Base-by-base conservation (phyloP, 2,329 filamentous ascomycete genomes). In the Fusarium fujikuroi region DNA sequence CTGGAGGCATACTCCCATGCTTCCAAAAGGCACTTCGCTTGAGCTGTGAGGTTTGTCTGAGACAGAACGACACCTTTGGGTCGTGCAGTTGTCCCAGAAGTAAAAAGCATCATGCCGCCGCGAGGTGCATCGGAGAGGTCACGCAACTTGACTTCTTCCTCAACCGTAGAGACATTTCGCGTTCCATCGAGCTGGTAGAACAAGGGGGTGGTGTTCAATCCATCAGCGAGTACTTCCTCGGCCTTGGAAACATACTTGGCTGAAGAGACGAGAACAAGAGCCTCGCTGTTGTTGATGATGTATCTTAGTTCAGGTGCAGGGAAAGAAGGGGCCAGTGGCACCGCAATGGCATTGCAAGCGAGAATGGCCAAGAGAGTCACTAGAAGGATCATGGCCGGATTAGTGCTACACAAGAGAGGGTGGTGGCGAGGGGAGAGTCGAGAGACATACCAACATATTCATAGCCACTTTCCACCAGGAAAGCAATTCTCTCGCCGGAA, bases 91-190 rank as follows among this genome's bases (percentile, higher is more conserved):
- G 96, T 99, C 36, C 96, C 96, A 1, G 95, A 98, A 2, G 96
- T 99, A 82, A 98, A 99, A 9, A 99, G 88, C 95, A 99, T 98
- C 90, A 99, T 93, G 52, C 94, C 95, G 7, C 93, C 93, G 36
- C 87, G 83, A 25, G 47, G 25, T 1, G 87, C 86, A 2, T 84
- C 82, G 42, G 87, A 84, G 1, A 85, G 76, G 60, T 87, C 85
- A 34, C 90, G 87, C 54, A 91, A 77, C 14, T 80, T 76, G 46
- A 96, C 85, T 3, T 62, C 11, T 15, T 86, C 80, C 57, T 93
- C 87, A 61, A 86, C 81, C 14, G 84, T 82, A 44, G 79, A 76
- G 72, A 85, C 78, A 60, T 87, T 85, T 53, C 86, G 82, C 73
- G 92, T 92, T 84, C 97, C 97, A 60, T 89, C 84, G 18, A 95